Conservation (phyloP, 768 basidiomycete genomes). For the Calocybe cyanea region DNA sequence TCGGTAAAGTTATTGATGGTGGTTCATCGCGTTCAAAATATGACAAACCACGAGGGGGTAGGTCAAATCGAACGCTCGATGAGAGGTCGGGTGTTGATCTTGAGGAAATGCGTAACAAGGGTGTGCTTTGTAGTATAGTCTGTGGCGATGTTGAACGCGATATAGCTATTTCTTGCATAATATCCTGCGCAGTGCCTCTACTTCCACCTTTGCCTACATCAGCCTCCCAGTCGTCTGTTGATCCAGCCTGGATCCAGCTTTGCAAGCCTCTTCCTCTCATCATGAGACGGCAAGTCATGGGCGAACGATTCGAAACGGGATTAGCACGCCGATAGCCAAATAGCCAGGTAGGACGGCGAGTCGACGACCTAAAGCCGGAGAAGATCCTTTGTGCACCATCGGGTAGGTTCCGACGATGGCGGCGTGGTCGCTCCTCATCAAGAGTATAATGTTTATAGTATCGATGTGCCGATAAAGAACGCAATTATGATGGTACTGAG, state of each 20-base stretch:
- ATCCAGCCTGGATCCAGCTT: conserved; percentile 52
- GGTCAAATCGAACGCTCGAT: conserved; percentile 25
- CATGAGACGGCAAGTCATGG: conserved; percentile 6
- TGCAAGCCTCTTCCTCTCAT: conserved; percentile 24
- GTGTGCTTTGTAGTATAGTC: conserved; percentile 3
- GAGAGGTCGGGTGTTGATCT: conserved; percentile 23
- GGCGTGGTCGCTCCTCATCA: conserved; percentile 32
- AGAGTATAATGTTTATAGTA: conserved; percentile 43
- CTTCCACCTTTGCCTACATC: conserved; percentile 9
- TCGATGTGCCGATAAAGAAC: conserved; percentile 49
- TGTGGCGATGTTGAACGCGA: conserved; percentile 7
- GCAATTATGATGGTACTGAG: conserved; percentile 51
- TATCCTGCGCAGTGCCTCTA: neutral
- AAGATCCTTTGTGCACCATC: neutral
- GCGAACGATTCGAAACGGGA: neutral
- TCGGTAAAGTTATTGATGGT: conserved; percentile 22
- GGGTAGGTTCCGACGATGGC: conserved; percentile 20
- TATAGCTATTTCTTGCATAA: conserved; percentile 4
- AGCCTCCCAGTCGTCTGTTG: conserved; percentile 44
- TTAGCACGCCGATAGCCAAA: neutral
- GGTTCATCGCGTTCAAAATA: conserved; percentile 21
- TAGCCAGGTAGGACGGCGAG: conserved; percentile 1
- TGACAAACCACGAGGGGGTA: conserved; percentile 18
- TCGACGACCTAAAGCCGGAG: conserved; percentile 3
- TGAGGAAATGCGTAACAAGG: conserved; percentile 17